Base-by-base conservation (phyloP, 352 stramenopile genomes). In the Phytophthora macrochlamydospora region DNA sequence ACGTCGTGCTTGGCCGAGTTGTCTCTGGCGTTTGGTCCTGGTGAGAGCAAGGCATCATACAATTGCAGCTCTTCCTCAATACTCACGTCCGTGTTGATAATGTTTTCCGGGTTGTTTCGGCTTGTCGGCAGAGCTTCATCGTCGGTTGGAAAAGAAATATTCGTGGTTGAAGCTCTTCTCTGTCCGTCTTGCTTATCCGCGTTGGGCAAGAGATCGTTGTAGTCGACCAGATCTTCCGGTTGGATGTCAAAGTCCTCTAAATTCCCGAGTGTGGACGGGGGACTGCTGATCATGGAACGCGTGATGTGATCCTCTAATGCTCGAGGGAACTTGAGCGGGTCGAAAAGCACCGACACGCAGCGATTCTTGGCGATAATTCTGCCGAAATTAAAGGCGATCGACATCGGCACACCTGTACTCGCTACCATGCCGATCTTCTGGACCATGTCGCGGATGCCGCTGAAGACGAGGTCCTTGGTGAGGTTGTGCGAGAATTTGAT, bases 401-500 rank as follows among this genome's bases (percentile, higher is more conserved):
- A 87, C 62, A 93, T 69, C n/a, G 69, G 57, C 0, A 75, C 67
- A n/a, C 85, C 83, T 12, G 77, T 81, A 18, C 70, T 72, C 0
- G 85, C 83, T 30, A 91, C 64, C 53, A 89, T 76, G 12, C 85
- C 85, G 51, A 93, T 87, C 59, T 86, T 85, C 66, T 93, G 85
- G 45, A 93, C 61, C 65, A 93, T 57, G 56, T 93, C 85, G 11
- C 85, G 77, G 32, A 91, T 68, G 33, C 79, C 85, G 30, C 77
- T 80, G 56, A 91, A 90, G 9, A 91, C 83, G 14, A 87, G 61
- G 64, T 92, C 85, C 38, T 93, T 93, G 13, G 80, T 93, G 55
- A 93, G 73, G 31, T 75, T 86, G 45, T 72, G 75, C 14, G 83
- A 92, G 59, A 86, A 93, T 54, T 91, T 93, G 75, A 91, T 93